A percentile compares a stretch with the other conserved stretches of the same genome.
Conservation (phyloP, 768 basidiomycete species). For the Tulasnella sp. region DNA sequence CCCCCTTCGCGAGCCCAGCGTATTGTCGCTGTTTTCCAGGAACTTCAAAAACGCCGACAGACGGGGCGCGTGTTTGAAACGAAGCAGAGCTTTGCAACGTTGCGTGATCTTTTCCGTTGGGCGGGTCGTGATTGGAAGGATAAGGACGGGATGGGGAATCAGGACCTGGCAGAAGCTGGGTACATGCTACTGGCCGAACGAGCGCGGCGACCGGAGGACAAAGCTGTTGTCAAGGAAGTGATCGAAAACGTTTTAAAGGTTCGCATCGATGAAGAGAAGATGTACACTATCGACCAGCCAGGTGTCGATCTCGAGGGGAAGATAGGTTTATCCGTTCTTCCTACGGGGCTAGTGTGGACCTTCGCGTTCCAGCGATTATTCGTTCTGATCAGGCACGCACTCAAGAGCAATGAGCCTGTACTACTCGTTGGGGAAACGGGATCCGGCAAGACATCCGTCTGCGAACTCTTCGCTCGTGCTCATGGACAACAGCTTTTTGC, state of each 20-base stretch:
- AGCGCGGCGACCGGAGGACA: constrained; percentile 73
- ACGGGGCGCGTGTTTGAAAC: constrained; percentile 90
- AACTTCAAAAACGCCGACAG: constrained; percentile 86
- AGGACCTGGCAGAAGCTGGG: constrained; percentile 83
- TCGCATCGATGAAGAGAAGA: constrained; percentile 50
- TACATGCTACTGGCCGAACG: constrained; percentile 97
- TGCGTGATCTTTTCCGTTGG: constrained; percentile 97
- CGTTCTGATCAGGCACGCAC: constrained; percentile 67
- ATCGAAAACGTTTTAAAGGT: constrained; percentile 86
- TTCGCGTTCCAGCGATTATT: constrained; percentile 84
- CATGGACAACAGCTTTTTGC: constrained; percentile 47
- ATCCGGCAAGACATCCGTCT: constrained; percentile 93
- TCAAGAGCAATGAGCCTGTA: constrained; percentile 86
- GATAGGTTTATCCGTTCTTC: constrained; percentile 37
- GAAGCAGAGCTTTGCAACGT: constrained; percentile 90
- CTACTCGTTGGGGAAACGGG: constrained; percentile 95
- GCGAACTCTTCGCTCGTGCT: constrained; percentile 72
- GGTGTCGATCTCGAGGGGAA: constrained; percentile 28
- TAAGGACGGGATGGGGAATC: constrained; percentile 56
- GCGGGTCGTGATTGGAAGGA: constrained; percentile 53
- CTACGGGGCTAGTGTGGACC: constrained; percentile 70
- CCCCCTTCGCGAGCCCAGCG: constrained; percentile 86
- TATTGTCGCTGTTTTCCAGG: constrained; percentile 85
- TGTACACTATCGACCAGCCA: constrained; percentile 50
- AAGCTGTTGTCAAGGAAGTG: constrained; percentile 77